Percentiles rank a stretch among this genome's conserved stretches.
Evolutionary conservation across 2,329 filamentous ascomycete species (phyloP).

Genomic region (Pyricularia grisea): DNA sequence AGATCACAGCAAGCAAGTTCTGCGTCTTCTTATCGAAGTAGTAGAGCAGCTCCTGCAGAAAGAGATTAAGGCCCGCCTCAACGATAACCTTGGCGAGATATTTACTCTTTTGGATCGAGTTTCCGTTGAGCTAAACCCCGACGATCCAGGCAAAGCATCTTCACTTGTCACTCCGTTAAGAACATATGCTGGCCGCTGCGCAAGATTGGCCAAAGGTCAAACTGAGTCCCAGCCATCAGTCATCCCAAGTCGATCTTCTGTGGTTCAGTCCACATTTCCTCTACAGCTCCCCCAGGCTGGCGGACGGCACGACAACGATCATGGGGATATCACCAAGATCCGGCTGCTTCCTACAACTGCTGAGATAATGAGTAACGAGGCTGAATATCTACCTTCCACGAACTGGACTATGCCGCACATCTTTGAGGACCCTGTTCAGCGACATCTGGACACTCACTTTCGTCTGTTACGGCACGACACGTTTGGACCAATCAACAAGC

Average conservation of each 20-base stretch:
- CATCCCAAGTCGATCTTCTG: not conserved
- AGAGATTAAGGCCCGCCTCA: not conserved
- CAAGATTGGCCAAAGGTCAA: not conserved
- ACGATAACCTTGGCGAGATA: not conserved
- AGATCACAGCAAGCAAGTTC: not conserved
- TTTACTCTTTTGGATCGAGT: not conserved
- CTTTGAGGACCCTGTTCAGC: slow-evolving; percentile 22
- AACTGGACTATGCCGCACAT: slow-evolving; percentile 1
- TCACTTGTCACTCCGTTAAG: not conserved
- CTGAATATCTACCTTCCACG: slow-evolving; percentile 29
- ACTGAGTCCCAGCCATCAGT: not conserved
- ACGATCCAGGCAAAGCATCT: not conserved
- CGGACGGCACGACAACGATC: slow-evolving; percentile 35
- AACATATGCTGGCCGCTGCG: not conserved
- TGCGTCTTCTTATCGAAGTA: not conserved
- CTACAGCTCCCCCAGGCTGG: slow-evolving; percentile 18
- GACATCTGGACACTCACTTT: slow-evolving; percentile 44
- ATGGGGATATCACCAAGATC: slow-evolving; percentile 29
- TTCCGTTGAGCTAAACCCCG: not conserved
- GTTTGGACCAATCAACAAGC: slow-evolving; percentile 39
- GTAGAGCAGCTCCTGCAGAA: not conserved
- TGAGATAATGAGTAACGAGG: slow-evolving; percentile 25
- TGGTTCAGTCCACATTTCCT: slow-evolving; percentile 18
- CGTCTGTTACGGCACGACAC: slow-evolving; percentile 46
- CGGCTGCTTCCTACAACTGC: slow-evolving; percentile 31